Percentiles rank a stretch among this genome's conserved stretches.
These are phyloP conservation scores for Neurospora sp. DNA, from an alignment of 495 filamentous ascomycete genomes.

Conservation along the genomic window DNA sequence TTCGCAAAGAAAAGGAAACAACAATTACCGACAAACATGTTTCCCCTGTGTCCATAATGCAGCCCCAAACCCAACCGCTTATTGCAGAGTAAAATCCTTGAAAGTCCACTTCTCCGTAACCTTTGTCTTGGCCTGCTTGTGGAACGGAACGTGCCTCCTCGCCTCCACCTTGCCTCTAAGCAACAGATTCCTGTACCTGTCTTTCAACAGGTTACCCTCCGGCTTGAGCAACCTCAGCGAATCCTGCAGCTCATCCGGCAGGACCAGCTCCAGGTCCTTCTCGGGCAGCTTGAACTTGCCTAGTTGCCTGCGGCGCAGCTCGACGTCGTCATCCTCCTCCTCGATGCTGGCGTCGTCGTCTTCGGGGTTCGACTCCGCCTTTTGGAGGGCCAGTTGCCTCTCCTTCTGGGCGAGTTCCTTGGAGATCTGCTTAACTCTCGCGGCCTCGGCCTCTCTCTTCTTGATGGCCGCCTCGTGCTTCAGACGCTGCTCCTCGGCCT, in stretches of 20 bases:
- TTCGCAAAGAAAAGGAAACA: not conserved
- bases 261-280: constrained; percentile 72
- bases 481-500: constrained; percentile 67
- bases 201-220: constrained; percentile 85
- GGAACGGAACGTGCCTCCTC: constrained; percentile 63
- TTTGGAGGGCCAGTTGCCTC: constrained; percentile 25
- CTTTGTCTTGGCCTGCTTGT: constrained; percentile 66
- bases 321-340: constrained; percentile 46
- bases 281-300: constrained; percentile 71
- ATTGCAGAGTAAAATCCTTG: constrained; percentile 63
- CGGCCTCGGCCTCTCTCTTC: constrained; percentile 55
- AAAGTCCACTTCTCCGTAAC: constrained; percentile 92
- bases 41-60: too few species aligned
- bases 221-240: constrained; percentile 82
- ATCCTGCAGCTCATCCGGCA: constrained; percentile 90
- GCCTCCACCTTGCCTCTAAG: constrained; percentile 83
- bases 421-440: constrained; percentile 50
- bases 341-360: constrained; percentile 14
- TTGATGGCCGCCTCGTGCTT: constrained; percentile 64
- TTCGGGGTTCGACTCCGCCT: constrained; percentile 29
- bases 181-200: constrained; percentile 80
- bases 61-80: too few species aligned
- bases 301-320: constrained; percentile 63
- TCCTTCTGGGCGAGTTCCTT: constrained; percentile 54
- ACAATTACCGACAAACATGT: too few species aligned